These are phyloP conservation scores for Aristolochia californica DNA, from an alignment of 164 flowering plant species.

Conservation along the genomic window DNA sequence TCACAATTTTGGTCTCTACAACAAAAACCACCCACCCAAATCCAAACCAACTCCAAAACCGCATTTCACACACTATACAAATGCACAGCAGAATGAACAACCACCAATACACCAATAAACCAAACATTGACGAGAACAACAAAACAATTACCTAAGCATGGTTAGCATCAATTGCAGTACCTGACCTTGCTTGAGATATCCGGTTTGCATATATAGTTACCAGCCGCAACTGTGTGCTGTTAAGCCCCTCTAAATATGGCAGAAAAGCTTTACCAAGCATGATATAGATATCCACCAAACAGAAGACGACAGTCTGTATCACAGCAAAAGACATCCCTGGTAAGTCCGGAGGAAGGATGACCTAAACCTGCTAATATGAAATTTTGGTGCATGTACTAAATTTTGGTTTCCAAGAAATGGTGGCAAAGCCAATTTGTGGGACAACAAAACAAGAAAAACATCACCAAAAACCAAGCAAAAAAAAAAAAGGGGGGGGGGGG, in stretches of 20 bases:
- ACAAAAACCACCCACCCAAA: constrained; percentile 1
- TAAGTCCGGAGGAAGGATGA: not conserved
- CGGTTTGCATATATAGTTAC: constrained; percentile 96
- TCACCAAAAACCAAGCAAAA: too few relatives aligned
- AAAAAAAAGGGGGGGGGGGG: too few relatives aligned
- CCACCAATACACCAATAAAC: too few relatives aligned
- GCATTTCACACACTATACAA: constrained; percentile 4
- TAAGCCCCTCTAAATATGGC: constrained; percentile 86
- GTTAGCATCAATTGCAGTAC: constrained; percentile 45
- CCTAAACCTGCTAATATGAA: too few relatives aligned
- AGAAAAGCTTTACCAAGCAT: constrained; percentile 89
- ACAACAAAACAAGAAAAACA: too few relatives aligned
- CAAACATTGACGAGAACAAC: too few relatives aligned
- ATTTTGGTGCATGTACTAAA: too few relatives aligned
- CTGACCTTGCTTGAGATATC: constrained; percentile 91
- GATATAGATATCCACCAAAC: constrained; percentile 93
- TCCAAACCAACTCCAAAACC: constrained; percentile 2
- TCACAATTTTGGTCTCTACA: constrained; percentile 1
- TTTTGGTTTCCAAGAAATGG: too few relatives aligned
- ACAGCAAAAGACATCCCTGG: not conserved
- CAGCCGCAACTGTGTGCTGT: constrained; percentile 80
- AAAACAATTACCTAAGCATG: constrained; percentile 19
- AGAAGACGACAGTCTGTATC: constrained; percentile 90
- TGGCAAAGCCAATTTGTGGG: too few relatives aligned
- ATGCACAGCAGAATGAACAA: constrained; percentile 1